These are phyloP conservation scores for Dacryopinax primogenitus DNA, from an alignment of 768 basidiomycete genomes.

Conservation along the genomic window DNA sequence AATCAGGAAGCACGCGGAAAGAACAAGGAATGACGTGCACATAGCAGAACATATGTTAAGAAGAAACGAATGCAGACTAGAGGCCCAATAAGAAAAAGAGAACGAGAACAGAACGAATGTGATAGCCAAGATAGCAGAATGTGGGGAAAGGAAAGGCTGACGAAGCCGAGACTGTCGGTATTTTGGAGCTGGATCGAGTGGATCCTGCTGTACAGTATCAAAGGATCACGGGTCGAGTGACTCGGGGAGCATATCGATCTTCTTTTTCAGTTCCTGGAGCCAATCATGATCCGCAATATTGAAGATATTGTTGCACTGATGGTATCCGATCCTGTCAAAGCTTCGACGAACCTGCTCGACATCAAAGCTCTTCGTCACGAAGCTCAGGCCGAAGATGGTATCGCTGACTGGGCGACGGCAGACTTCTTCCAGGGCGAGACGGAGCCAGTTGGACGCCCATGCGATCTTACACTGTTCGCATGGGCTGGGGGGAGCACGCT, in stretches of 20 bases:
- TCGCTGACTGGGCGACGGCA: neutral
- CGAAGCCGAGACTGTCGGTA: too few species aligned
- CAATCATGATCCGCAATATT: constrained; percentile 7
- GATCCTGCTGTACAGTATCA: neutral
- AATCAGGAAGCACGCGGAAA: too few species aligned
- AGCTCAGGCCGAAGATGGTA: neutral
- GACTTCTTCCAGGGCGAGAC: neutral
- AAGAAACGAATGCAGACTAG: too few species aligned
- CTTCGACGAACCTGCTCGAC: neutral
- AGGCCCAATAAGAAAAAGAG: too few species aligned
- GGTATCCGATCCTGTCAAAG: constrained; percentile 1
- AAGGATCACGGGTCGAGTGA: constrained; percentile 3
- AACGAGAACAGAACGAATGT: too few species aligned
- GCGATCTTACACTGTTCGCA: constrained; percentile 8
- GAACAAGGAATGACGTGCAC: too few species aligned
- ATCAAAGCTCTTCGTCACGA: neutral
- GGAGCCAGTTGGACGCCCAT: constrained; percentile 8
- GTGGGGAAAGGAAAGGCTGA: too few species aligned
- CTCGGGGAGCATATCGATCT: neutral
- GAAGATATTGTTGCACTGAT: constrained; percentile 8
- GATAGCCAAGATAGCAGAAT: too few species aligned
- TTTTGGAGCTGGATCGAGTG: neutral
- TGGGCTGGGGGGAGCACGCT: neutral
- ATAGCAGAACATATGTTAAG: too few species aligned
- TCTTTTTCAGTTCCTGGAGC: constrained; percentile 6